These are phyloP conservation scores for Candida sonorensis DNA, from an alignment of 805 yeast genomes.

Conservation along the genomic window DNA sequence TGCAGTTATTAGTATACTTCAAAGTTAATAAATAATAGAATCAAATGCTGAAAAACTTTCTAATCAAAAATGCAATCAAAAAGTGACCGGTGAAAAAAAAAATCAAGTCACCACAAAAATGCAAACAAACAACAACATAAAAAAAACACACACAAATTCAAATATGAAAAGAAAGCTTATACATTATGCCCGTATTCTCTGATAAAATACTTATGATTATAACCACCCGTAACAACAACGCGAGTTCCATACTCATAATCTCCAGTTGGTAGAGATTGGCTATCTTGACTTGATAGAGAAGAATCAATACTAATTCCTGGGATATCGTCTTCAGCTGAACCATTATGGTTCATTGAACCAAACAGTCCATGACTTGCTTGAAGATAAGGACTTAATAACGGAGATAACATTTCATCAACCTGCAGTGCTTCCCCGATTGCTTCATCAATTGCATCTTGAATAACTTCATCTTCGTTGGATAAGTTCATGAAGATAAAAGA, in stretches of 20 bases:
- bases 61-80: too few relatives aligned
- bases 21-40: too few relatives aligned
- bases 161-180: too few relatives aligned
- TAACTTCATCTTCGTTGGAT: constrained; percentile 37
- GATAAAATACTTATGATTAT: constrained; percentile 28
- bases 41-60: too few relatives aligned
- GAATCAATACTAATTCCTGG: constrained; percentile 20
- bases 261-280: background rate
- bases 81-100: too few relatives aligned
- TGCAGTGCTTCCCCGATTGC: constrained; percentile 42
- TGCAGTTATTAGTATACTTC: too few relatives aligned
- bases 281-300: too few relatives aligned
- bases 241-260: constrained; percentile 10
- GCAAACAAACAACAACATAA: too few relatives aligned
- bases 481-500: constrained; percentile 42
- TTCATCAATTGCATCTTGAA: constrained; percentile 40
- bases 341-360: too few relatives aligned
- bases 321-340: constrained; percentile 14
- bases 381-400: constrained; percentile 38
- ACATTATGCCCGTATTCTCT: constrained; percentile 18
- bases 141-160: too few relatives aligned
- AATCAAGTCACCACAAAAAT: background rate
- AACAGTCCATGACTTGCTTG: constrained; percentile 1
- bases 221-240: constrained; percentile 28
- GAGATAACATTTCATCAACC: constrained; percentile 39